Evolutionary conservation across 768 basidiomycete species (phyloP).

Genomic region (Boletus vinaceobasis): DNA sequence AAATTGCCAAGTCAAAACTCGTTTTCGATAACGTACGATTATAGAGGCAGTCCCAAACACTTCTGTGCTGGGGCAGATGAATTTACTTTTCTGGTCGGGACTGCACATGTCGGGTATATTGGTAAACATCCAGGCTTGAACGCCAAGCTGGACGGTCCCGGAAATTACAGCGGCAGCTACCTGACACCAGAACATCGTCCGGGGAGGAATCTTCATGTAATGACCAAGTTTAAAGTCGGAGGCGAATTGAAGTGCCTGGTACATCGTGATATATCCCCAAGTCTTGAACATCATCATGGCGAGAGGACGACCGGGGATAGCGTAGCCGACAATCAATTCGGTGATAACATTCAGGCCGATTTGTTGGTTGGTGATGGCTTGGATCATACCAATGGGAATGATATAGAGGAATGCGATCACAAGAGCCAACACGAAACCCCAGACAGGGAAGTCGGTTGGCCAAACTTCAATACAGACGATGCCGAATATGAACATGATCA

Average conservation of each 20-base stretch:
- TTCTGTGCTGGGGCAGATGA: conserved; percentile 31
- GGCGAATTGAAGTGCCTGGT: conserved; percentile 63
- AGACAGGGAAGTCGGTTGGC: conserved; percentile 48
- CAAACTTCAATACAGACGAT: conserved; percentile 59
- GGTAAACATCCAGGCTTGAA: conserved; percentile 57
- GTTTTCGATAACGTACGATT: conserved; percentile 39
- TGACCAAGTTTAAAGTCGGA: conserved; percentile 77
- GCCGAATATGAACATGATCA: conserved; percentile 57
- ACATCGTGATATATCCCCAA: conserved; percentile 65
- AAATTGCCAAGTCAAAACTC: background rate
- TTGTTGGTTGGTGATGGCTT: conserved; percentile 79
- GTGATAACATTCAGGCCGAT: conserved; percentile 68
- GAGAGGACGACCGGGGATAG: conserved; percentile 59
- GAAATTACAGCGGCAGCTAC: conserved; percentile 59
- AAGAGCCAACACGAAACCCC: conserved; percentile 43
- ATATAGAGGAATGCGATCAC: conserved; percentile 57
- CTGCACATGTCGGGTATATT: conserved; percentile 37
- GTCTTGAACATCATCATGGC: conserved; percentile 81
- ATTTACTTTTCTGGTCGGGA: conserved; percentile 15
- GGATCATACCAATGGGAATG: conserved; percentile 75
- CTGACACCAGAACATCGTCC: conserved; percentile 68
- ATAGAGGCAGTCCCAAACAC: conserved; percentile 54
- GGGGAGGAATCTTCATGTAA: conserved; percentile 66
- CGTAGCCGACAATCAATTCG: conserved; percentile 64
- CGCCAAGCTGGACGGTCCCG: conserved; percentile 63